Conservation (phyloP, 495 filamentous ascomycete species). For the Hypoxylon perforatum region DNA sequence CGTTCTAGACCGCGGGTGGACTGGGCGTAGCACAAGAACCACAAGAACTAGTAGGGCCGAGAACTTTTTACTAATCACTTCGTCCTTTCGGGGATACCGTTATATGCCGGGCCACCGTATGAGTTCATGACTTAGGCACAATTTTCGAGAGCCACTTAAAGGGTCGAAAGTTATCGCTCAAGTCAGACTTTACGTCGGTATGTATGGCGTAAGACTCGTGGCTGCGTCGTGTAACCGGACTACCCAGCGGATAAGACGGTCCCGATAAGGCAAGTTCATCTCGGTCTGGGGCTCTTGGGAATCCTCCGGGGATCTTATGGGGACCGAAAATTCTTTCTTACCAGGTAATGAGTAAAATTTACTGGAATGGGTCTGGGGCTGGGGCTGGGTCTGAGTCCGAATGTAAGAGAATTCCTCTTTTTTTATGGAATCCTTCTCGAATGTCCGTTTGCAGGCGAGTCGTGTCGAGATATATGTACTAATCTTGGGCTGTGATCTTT, state of each 20-base stretch:
- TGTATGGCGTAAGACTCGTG: neutral
- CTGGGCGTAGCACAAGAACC: no score
- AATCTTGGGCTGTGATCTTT: no score
- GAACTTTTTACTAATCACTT: no score
- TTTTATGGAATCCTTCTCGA: neutral
- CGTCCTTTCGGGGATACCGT: neutral
- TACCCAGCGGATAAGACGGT: neutral
- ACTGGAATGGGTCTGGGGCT: neutral
- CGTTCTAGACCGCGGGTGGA: no score
- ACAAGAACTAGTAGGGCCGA: no score
- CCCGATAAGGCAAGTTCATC: slow-evolving; percentile 1
- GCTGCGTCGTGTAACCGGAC: slow-evolving; percentile 17
- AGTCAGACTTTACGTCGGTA: neutral
- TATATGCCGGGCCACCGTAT: neutral
- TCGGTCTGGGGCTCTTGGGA: neutral
- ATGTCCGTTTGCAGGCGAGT: neutral
- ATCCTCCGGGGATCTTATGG: neutral
- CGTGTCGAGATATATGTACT: neutral
- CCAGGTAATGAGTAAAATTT: neutral
- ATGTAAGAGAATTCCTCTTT: neutral
- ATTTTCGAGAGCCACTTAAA: neutral
- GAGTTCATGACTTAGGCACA: neutral
- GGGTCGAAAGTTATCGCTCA: neutral
- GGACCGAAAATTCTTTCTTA: neutral
- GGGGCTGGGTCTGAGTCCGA: no score